Percentiles rank a stretch among this genome's conserved stretches.
Conservation (phyloP, 2,329 filamentous ascomycete genomes). For the Nemania abortiva region DNA sequence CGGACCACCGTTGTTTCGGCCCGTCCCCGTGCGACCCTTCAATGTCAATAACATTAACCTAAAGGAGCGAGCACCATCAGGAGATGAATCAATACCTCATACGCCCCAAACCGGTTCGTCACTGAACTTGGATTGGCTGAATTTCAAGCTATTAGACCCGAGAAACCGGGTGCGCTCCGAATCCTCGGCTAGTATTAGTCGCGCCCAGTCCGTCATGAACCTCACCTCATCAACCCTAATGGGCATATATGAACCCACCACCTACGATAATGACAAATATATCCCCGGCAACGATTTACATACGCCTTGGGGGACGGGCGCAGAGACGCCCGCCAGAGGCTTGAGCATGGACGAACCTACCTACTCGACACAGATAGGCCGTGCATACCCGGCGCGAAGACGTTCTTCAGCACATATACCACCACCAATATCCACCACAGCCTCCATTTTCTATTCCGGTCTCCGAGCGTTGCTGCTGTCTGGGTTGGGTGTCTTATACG, state of each 20-base stretch:
- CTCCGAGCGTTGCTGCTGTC: conserved; percentile 77
- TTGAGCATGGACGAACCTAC: conserved; percentile 52
- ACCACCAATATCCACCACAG: conserved; percentile 45
- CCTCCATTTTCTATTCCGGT: conserved; percentile 62
- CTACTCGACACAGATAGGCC: conserved; percentile 46
- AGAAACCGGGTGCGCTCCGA: conserved; percentile 41
- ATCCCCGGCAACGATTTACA: conserved; percentile 59
- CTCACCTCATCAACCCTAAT: conserved; percentile 89
- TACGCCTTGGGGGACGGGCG: conserved; percentile 84
- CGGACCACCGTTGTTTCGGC: conserved; percentile 71
- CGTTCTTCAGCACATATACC: conserved; percentile 52
- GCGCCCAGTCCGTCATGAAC: conserved; percentile 84
- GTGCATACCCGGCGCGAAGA: conserved; percentile 52
- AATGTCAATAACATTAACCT: conserved; percentile 69
- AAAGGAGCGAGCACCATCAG: conserved; percentile 60
- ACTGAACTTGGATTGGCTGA: conserved; percentile 54
- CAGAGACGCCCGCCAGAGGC: conserved; percentile 72
- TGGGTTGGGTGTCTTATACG: conserved; percentile 83
- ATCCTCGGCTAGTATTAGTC: conserved; percentile 65
- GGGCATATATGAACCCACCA: conserved; percentile 85
- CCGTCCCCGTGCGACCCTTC: conserved; percentile 79
- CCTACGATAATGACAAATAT: conserved; percentile 63
- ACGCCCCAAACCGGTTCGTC: conserved; percentile 62
- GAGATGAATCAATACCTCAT: conserved; percentile 53
- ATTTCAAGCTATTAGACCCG: conserved; percentile 50